phyloP scores from a whole-genome alignment of 1,284 basidiomycete species.

The Tremellales sp. region DNA sequence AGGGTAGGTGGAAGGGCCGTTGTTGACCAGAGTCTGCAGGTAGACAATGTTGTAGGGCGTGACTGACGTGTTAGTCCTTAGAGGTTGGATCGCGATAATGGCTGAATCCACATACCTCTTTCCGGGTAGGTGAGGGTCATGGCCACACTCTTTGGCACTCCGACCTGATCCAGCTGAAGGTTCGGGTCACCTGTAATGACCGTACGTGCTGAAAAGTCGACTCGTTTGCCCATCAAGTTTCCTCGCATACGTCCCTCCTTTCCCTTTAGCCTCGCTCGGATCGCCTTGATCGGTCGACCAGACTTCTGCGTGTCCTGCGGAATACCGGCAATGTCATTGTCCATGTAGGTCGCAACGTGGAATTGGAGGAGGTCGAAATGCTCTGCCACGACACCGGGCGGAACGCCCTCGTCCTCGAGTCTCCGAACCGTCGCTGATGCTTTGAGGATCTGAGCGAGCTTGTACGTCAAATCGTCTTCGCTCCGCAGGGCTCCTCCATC shows the following conservation, averaged over 20 bases:
- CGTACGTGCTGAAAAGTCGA: slow-evolving; percentile 98
- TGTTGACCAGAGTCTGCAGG: slow-evolving; percentile 92
- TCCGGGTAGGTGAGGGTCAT: slow-evolving; percentile 98
- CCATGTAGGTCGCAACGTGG: slow-evolving; percentile 99
- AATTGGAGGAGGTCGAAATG: slow-evolving; percentile 97
- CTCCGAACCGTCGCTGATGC: slow-evolving; percentile 86
- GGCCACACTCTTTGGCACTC: slow-evolving; percentile 94
- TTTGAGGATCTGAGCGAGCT: slow-evolving; percentile 95
- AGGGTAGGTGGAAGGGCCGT: slow-evolving; percentile 92
- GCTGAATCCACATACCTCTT: slow-evolving; percentile 60
- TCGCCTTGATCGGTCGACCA: slow-evolving; percentile 95
- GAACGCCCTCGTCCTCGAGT: slow-evolving; percentile 95
- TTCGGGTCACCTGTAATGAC: slow-evolving; percentile 99
- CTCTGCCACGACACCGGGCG: slow-evolving; percentile 91
- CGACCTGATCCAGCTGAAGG: slow-evolving; percentile 92
- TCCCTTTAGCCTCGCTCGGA: slow-evolving; percentile 95
- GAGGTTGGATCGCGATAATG: background rate
- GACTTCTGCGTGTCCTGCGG: slow-evolving; percentile 97
- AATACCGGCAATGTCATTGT: slow-evolving; percentile 98
- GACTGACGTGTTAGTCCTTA: slow-evolving; percentile 54
- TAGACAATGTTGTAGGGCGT: slow-evolving; percentile 97
- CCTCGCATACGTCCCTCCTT: slow-evolving; percentile 98
- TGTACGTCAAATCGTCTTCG: slow-evolving; percentile 98
- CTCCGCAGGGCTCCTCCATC: slow-evolving; percentile 94
- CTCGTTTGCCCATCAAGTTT: slow-evolving; percentile 99